A percentile compares a stretch with the other conserved stretches of the same genome.
These are phyloP conservation scores for Globisporangium splendens DNA, from an alignment of 352 stramenopile genomes.

Conservation along the genomic window DNA sequence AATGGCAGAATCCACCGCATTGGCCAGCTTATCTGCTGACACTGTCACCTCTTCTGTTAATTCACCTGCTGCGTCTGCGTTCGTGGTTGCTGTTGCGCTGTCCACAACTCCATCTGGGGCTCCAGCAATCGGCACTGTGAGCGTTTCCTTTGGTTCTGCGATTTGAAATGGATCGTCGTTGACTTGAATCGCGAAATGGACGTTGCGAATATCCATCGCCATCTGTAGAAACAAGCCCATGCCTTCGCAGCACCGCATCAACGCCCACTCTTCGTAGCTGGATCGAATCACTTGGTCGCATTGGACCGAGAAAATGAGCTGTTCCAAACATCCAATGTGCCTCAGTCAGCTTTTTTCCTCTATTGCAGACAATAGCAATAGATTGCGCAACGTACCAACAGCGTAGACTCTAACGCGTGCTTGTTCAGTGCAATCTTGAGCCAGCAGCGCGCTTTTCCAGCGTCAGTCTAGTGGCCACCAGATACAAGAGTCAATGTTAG, in stretches of 20 bases:
- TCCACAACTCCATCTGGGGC: neutral
- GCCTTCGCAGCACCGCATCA: conserved; percentile 71
- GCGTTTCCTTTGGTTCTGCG: conserved; percentile 11
- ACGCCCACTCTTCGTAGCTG: conserved; percentile 81
- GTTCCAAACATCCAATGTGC: neutral
- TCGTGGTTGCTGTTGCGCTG: neutral
- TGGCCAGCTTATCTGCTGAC: neutral
- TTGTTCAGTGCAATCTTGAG: conserved; percentile 80
- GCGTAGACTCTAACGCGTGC: conserved; percentile 71
- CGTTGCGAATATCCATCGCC: conserved; percentile 61
- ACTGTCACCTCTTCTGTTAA: conserved; percentile 10
- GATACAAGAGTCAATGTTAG: neutral
- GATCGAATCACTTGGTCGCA: conserved; percentile 70
- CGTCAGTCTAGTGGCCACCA: conserved; percentile 33
- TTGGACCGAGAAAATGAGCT: conserved; percentile 76
- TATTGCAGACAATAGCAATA: neutral
- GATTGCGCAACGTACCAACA: conserved; percentile 38
- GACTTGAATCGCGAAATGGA: conserved; percentile 71
- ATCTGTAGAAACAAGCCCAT: conserved; percentile 73
- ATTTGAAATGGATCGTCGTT: conserved; percentile 49
- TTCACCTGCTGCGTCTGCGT: conserved; percentile 15
- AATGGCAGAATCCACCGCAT: neutral
- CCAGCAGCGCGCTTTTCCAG: conserved; percentile 68
- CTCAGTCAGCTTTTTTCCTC: neutral
- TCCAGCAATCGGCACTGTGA: conserved; percentile 7